Evolutionary conservation across 345 rosid species (phyloP).

Genomic region (Eucalyptus polyanthemos): DNA sequence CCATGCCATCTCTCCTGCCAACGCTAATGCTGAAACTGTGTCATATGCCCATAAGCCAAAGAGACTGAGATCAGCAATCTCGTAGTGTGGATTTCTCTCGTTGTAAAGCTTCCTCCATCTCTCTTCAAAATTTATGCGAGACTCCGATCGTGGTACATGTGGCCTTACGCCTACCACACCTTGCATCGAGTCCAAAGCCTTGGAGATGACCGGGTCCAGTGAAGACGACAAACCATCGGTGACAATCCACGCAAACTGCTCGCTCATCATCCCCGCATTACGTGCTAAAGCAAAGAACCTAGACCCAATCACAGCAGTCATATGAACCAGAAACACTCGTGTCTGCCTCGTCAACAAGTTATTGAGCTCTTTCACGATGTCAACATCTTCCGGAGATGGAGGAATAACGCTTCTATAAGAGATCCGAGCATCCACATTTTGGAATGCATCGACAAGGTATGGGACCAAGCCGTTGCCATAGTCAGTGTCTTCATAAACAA

Average conservation of each 20-base stretch:
- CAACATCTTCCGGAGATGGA: not conserved
- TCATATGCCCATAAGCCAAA: slow-evolving; percentile 2
- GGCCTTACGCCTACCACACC: slow-evolving; percentile 2
- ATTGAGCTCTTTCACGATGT: slow-evolving; percentile 6
- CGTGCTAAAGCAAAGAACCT: slow-evolving; percentile 5
- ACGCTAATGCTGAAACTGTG: not conserved
- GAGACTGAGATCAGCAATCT: not conserved
- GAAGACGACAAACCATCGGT: slow-evolving; percentile 1
- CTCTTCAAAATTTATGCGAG: not conserved
- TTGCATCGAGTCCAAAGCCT: not conserved
- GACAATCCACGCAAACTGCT: slow-evolving; percentile 20
- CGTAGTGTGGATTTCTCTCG: not conserved
- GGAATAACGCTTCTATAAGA: slow-evolving; percentile 5
- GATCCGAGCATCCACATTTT: not conserved
- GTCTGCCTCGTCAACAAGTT: slow-evolving; percentile 12
- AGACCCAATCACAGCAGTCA: slow-evolving; percentile 9
- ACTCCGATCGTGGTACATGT: not conserved
- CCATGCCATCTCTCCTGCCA: not conserved
- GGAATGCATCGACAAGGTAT: slow-evolving; percentile 7
- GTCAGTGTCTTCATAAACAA: slow-evolving; percentile 16
- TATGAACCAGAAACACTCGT: slow-evolving; percentile 26
- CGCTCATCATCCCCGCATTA: slow-evolving; percentile 15
- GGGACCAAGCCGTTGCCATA: slow-evolving; percentile 20
- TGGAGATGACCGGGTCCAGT: not conserved
- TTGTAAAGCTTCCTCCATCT: not conserved